Evolutionary conservation across 805 yeast species (phyloP), one percentile per base, ranked within the genome.

Genomic region (Metschnikowia rubicola): DNA sequence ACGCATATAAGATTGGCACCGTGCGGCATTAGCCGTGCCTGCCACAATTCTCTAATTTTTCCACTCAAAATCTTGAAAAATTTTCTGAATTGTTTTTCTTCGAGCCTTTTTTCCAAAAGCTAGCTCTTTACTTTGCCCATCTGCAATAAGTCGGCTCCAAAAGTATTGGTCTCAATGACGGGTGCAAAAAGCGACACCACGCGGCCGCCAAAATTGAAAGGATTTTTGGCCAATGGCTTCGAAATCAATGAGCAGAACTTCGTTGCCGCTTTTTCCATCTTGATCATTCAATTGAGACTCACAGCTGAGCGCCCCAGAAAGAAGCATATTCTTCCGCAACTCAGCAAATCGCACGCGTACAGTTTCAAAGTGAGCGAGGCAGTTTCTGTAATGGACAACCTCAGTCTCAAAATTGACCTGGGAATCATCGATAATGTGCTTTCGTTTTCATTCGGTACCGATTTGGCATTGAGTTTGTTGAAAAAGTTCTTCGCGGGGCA

Each of bases 401-500:
- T 88, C 50, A 60, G 66, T 10, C 61, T 85, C 8, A 66, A 70
- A 36, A 69, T 83, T 3, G 78, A 78, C 34, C 72, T 73, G 53
- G 63, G 74, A 6, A 37, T 46, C 4, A 78, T 86, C 0, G 73
- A 77, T 10, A 78, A 84, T 8, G 71, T 75, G 3, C 73, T 84
- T 2, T 72, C 80, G 0, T 85, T 83, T 55, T 63, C 70, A 4
- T 78, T 86, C 30, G 78, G 74, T 44, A 62, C 71, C 0, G 78
- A 74, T 5, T 60, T 81, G 39, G 86, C 59, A 0, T 41, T 56
- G 4, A 67, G 69, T 1, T 60, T 85, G 11, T 45, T 86, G 4
- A 66, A 66, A 31, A 63, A 68, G 26, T 86, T 84, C 57, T 81
- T 78, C 72, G 68, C 69, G 2, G 84, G 88, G 0, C 81, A 80